These are phyloP conservation scores for Chaetomiaceae sp. DNA, from an alignment of 2,329 filamentous ascomycete genomes.

Conservation along the genomic window DNA sequence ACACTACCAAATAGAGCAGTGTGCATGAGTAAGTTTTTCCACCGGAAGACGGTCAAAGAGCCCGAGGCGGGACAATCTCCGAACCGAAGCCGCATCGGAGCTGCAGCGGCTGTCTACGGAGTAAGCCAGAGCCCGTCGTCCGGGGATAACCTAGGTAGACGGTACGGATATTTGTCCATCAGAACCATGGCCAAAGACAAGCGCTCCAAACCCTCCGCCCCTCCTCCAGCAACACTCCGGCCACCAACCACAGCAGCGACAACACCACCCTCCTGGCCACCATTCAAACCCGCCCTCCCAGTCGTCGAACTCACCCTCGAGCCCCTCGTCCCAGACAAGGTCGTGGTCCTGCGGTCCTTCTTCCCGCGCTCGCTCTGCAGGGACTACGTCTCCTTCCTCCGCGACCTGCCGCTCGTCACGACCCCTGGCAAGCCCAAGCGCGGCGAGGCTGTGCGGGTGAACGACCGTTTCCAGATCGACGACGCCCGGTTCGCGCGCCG, in stretches of 20 bases:
- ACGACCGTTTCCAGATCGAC: slow-evolving; percentile 81
- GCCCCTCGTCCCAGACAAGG: slow-evolving; percentile 55
- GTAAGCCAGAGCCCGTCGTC: too few species aligned
- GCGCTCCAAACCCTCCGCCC: slow-evolving; percentile 15
- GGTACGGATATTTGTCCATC: background rate
- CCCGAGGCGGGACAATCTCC: too few species aligned
- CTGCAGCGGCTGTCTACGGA: too few species aligned
- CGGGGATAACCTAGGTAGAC: too few species aligned
- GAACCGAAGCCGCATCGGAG: too few species aligned
- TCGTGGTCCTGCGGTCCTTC: slow-evolving; percentile 68
- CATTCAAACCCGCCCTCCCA: slow-evolving; percentile 65
- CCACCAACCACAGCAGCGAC: background rate
- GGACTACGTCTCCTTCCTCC: slow-evolving; percentile 69
- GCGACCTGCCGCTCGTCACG: slow-evolving; percentile 65
- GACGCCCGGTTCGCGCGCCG: slow-evolving; percentile 69
- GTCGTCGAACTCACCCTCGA: slow-evolving; percentile 59
- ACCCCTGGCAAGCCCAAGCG: slow-evolving; percentile 75
- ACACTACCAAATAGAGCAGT: too few species aligned
- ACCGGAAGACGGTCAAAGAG: too few species aligned
- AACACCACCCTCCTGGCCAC: slow-evolving; percentile 8
- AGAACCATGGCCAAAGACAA: slow-evolving; percentile 26
- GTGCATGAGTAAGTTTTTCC: too few species aligned
- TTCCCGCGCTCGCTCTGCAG: slow-evolving; percentile 72
- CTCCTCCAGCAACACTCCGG: background rate
- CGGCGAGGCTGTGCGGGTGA: slow-evolving; percentile 78